Base-by-base conservation (phyloP, 768 basidiomycete genomes). In the Fomitopsis serialis region DNA sequence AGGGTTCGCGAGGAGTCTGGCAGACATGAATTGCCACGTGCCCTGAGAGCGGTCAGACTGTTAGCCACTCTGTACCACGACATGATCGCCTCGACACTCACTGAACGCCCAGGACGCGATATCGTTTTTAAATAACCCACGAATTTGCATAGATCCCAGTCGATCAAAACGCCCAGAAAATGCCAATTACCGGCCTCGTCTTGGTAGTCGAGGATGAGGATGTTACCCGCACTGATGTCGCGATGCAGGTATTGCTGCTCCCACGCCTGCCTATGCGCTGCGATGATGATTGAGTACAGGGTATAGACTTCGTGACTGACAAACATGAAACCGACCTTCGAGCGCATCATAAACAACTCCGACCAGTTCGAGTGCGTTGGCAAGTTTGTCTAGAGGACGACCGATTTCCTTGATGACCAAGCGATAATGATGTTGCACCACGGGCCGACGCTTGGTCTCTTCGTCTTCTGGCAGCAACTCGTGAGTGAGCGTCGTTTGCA, bases 1-100 rank as follows among this genome's bases (percentile, higher is more conserved):
- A 1, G 57, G 58, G 15, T 54, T 43, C 10, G 43, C 6, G 0
- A 59, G 52, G 2, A 47, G 48, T 3, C 25, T 27, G 1, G 54
- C 49, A 1, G 63, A 59, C 54, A 57, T 55, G 54, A 56, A 64
- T n/a, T 56, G 54, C 60, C 54, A 58, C 0, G 62, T 61, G 10
- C 62, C 62, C 62, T 63, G 29, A 32, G 11, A 32, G 11, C 11
- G 11, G 40, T 21, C 22, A 11, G 25, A 22, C 10, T 29, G 5
- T 7, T 5, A 13, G 44, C 12, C 22, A 13, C 7, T 13, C 10
- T 25, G 11, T 32, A 4, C 45, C 12, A 19, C 13, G 27, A 32
- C n/a, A n/a, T n/a, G n/a, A n/a, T n/a, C n/a, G n/a, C n/a, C n/a
- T n/a, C n/a, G n/a, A 52, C 3, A 19, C 29, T 45, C 46, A n/a